Percentiles rank a stretch among this genome's conserved stretches.
These are phyloP conservation scores for Huntiella moniliformis DNA, from an alignment of 2,329 filamentous ascomycete species.

Conservation along the genomic window DNA sequence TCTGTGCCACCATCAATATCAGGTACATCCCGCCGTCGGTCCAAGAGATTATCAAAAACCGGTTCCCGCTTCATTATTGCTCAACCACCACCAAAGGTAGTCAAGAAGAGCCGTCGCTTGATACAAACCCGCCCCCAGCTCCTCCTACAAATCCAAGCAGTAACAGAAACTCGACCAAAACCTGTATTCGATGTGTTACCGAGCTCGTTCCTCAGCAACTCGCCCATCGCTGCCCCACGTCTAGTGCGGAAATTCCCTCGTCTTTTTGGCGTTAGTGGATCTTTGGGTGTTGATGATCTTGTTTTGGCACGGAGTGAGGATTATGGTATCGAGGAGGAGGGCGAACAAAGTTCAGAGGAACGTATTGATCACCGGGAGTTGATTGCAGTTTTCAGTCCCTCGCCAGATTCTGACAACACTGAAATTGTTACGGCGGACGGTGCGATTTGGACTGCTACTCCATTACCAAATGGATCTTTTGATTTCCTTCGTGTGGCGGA, in stretches of 20 bases:
- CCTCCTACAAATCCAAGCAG: constrained; percentile 51
- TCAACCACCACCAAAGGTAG: constrained; percentile 42
- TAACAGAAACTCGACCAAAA: constrained; percentile 41
- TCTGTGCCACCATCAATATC: constrained; percentile 15
- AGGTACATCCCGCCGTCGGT: constrained; percentile 12
- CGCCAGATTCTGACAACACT: constrained; percentile 27
- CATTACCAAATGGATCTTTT: constrained; percentile 37
- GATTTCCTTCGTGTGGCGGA: constrained; percentile 37
- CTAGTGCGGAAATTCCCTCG: constrained; percentile 42
- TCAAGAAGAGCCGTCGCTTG: constrained; percentile 44
- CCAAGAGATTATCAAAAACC: constrained; percentile 10
- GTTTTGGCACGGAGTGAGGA: constrained; percentile 53
- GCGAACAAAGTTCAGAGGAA: constrained; percentile 27
- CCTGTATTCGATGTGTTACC: constrained; percentile 60
- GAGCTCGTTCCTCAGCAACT: constrained; percentile 37
- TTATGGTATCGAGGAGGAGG: constrained; percentile 35
- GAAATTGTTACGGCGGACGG: constrained; percentile 51
- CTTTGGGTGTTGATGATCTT: constrained; percentile 49
- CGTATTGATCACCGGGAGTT: constrained; percentile 29
- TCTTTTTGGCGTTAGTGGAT: constrained; percentile 42
- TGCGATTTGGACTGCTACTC: constrained; percentile 35
- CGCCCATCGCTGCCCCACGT: constrained; percentile 35
- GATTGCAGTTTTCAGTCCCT: constrained; percentile 49
- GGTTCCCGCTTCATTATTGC: constrained; percentile 49
- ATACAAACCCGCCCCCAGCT: constrained; percentile 49